A percentile compares a stretch with the other conserved stretches of the same genome.
Conservation (phyloP, 2,329 filamentous ascomycete species). For the Alternaria dauci region DNA sequence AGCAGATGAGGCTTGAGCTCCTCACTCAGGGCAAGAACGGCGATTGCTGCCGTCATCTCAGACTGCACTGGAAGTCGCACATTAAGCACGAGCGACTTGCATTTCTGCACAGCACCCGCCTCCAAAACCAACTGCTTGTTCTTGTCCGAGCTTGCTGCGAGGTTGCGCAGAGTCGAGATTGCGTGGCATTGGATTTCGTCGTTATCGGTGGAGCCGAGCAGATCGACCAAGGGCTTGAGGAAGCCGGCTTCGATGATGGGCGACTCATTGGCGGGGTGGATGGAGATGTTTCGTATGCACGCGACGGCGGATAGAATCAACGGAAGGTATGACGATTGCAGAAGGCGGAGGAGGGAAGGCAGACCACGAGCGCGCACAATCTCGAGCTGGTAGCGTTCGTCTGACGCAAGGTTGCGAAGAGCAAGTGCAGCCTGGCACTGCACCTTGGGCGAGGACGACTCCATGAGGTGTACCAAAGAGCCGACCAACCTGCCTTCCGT, state of each 20-base stretch:
- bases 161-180: conserved; percentile 93
- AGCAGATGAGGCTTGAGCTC: conserved; percentile 92
- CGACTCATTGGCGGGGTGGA: conserved; percentile 96
- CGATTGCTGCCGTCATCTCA: conserved; percentile 99
- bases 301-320: conserved; percentile 96
- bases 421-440: conserved; percentile 97
- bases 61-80: conserved; percentile 95
- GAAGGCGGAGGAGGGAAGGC: conserved; percentile 81
- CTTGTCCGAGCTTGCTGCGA: conserved; percentile 94
- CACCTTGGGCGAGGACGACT: conserved; percentile 90
- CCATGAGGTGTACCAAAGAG: conserved; percentile 94
- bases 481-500: conserved; percentile 92
- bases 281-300: conserved; percentile 98
- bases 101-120: conserved; percentile 96
- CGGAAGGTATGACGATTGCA: conserved; percentile 94
- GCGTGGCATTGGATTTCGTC: conserved; percentile 99
- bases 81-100: conserved; percentile 93
- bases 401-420: conserved; percentile 91
- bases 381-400: conserved; percentile 98
- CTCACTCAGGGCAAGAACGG: conserved; percentile 92
- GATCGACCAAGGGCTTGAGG: conserved; percentile 88
- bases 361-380: conserved; percentile 92
- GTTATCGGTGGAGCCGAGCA: conserved; percentile 94
- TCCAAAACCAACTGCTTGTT: conserved; percentile 98
- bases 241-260: conserved; percentile 99